Conservation (phyloP, 192 early-diverging fungal genomes). For the Coemansia sp. region DNA sequence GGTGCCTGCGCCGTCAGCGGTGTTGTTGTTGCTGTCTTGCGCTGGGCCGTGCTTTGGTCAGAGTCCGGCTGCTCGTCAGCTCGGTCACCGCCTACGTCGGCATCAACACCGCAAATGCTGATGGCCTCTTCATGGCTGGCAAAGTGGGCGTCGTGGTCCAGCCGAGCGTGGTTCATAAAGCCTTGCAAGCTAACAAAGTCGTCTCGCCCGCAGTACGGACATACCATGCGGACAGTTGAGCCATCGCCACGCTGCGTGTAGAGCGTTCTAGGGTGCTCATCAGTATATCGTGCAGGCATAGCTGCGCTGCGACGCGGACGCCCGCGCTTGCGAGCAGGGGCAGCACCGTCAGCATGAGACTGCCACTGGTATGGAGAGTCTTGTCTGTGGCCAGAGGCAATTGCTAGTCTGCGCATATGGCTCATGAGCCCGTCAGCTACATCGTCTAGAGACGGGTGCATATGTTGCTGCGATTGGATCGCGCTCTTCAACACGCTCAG, state of each 20-base stretch:
- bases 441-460: slow-evolving; percentile 14
- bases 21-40: neutral
- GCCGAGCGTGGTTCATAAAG: slow-evolving; percentile 84
- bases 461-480: slow-evolving; percentile 53
- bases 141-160: slow-evolving; percentile 75
- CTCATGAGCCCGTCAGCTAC: slow-evolving; percentile 31
- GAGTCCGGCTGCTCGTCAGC: neutral
- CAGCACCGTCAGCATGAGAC: neutral
- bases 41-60: neutral
- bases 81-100: slow-evolving; percentile 32
- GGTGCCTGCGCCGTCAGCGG: no score
- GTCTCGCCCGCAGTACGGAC: slow-evolving; percentile 75
- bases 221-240: slow-evolving; percentile 65
- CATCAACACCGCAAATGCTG: slow-evolving; percentile 68
- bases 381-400: slow-evolving; percentile 5
- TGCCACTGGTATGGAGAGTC: neutral
- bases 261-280: slow-evolving; percentile 16
- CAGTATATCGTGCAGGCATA: slow-evolving; percentile 10
- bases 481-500: slow-evolving; percentile 61
- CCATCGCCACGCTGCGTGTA: slow-evolving; percentile 54
- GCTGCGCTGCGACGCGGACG: slow-evolving; percentile 32
- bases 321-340: slow-evolving; percentile 12
- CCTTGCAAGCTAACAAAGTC: slow-evolving; percentile 83
- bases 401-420: slow-evolving; percentile 18
- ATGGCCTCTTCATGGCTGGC: slow-evolving; percentile 76